A percentile compares a stretch with the other conserved stretches of the same genome.
These are phyloP conservation scores for Cyclotella atomus DNA, from an alignment of 108 stramenopile species.

Conservation along the genomic window DNA sequence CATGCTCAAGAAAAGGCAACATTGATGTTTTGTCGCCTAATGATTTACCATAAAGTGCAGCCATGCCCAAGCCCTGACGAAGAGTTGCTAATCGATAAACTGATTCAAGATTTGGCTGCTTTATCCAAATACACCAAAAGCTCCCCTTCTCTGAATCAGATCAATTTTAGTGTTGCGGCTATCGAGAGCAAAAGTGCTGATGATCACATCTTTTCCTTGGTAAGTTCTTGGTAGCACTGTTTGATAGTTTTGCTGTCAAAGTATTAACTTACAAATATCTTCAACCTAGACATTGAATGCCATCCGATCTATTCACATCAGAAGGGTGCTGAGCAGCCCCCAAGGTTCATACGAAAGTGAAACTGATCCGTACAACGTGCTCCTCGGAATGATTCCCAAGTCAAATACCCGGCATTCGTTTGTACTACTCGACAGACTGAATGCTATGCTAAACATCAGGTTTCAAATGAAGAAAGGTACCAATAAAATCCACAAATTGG, in stretches of 20 bases:
- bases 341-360: background rate
- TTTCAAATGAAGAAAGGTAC: constrained; percentile 18
- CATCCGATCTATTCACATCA: constrained; percentile 30
- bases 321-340: constrained; percentile 17
- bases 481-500: background rate
- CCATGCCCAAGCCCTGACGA: constrained; percentile 33
- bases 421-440: constrained; percentile 38
- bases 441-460: constrained; percentile 26
- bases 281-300: constrained; percentile 19
- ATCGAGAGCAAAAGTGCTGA: background rate
- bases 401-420: constrained; percentile 23
- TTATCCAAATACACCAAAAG: constrained; percentile 19
- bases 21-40: constrained; percentile 27
- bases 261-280: too few relatives aligned
- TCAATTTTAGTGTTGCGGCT: constrained; percentile 5
- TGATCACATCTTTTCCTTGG: constrained; percentile 27
- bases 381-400: constrained; percentile 27
- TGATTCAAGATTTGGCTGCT: constrained; percentile 28
- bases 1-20: constrained; percentile 45
- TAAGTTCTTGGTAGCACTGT: background rate
- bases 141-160: background rate
- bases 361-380: constrained; percentile 28
- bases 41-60: constrained; percentile 25
- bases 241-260: too few relatives aligned
- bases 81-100: constrained; percentile 34